These are phyloP conservation scores for Rhodotorula sp. DNA, from an alignment of 1,284 basidiomycete species.

Conservation along the genomic window DNA sequence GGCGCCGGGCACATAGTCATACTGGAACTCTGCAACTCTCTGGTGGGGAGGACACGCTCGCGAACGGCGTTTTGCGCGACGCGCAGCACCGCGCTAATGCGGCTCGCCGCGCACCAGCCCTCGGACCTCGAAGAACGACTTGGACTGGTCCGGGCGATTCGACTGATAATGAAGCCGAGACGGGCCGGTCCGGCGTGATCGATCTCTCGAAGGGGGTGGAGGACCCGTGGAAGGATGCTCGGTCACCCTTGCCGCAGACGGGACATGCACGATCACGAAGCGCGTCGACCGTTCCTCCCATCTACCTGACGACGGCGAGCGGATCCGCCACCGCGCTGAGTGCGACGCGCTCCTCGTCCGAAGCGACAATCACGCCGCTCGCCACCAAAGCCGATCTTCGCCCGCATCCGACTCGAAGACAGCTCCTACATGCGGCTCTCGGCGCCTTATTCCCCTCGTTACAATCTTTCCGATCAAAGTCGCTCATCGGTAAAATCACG, in stretches of 20 bases:
- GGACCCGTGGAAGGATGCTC: conserved; percentile 40
- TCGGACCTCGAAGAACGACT: conserved; percentile 4
- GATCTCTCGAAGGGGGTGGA: conserved; percentile 33
- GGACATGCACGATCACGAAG: background rate
- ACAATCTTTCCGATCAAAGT: conserved; percentile 69
- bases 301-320: conserved; percentile 33
- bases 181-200: conserved; percentile 7
- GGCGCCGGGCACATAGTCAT: background rate
- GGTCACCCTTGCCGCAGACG: background rate
- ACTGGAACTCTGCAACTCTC: background rate
- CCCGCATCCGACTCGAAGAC: conserved; percentile 41
- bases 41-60: conserved; percentile 7
- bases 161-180: conserved; percentile 8
- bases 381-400: background rate
- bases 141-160: background rate
- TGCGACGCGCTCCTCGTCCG: background rate
- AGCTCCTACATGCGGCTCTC: conserved; percentile 53
- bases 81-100: background rate
- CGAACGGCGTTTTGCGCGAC: conserved; percentile 1
- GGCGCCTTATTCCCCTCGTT: conserved; percentile 83
- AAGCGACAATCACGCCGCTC: background rate
- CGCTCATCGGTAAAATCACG: conserved; percentile 67
- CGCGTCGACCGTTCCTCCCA: conserved; percentile 36
- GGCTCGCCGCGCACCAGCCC: background rate
- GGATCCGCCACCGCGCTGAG: conserved; percentile 12